phyloP scores from a whole-genome alignment of 1,139 yeast genomes.

The Debaryomyces nepalensis region DNA sequence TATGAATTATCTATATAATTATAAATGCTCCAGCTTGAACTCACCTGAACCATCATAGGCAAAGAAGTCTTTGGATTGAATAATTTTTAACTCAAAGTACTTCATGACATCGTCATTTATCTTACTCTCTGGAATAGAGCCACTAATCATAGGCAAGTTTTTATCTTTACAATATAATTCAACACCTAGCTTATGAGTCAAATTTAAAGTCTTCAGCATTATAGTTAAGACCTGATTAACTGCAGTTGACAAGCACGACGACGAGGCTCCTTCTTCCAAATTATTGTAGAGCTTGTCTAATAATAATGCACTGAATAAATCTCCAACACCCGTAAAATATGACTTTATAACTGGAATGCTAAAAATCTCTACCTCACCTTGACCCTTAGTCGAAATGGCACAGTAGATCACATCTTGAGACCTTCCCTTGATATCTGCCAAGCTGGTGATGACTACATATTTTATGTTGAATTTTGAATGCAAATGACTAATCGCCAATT shows the following conservation, averaged over 20 bases:
- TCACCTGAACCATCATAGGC: constrained; percentile 30
- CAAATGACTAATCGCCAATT: constrained; percentile 49
- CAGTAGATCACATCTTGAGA: constrained; percentile 41
- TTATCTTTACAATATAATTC: constrained; percentile 16
- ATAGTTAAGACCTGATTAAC: constrained; percentile 55
- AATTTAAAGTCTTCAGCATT: constrained; percentile 49
- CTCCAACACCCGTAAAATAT: constrained; percentile 93
- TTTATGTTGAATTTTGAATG: constrained; percentile 57
- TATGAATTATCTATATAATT: not conserved
- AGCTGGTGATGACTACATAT: constrained; percentile 67
- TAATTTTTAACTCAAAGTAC: constrained; percentile 44
- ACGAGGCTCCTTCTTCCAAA: constrained; percentile 13
- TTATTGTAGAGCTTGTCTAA: constrained; percentile 58
- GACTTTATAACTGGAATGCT: constrained; percentile 63
- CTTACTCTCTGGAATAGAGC: constrained; percentile 24
- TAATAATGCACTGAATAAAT: constrained; percentile 79
- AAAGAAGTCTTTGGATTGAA: constrained; percentile 40
- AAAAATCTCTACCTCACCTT: constrained; percentile 29
- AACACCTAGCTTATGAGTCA: constrained; percentile 40
- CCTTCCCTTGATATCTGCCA: constrained; percentile 22
- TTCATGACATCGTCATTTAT: constrained; percentile 48
- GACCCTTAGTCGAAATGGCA: constrained; percentile 50
- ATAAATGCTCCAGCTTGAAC: constrained; percentile 14
- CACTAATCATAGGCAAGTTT: constrained; percentile 9
- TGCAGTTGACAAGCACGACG: constrained; percentile 30